Conservation (phyloP, 495 filamentous ascomycete genomes). For the Aspergillus mulundensis region DNA sequence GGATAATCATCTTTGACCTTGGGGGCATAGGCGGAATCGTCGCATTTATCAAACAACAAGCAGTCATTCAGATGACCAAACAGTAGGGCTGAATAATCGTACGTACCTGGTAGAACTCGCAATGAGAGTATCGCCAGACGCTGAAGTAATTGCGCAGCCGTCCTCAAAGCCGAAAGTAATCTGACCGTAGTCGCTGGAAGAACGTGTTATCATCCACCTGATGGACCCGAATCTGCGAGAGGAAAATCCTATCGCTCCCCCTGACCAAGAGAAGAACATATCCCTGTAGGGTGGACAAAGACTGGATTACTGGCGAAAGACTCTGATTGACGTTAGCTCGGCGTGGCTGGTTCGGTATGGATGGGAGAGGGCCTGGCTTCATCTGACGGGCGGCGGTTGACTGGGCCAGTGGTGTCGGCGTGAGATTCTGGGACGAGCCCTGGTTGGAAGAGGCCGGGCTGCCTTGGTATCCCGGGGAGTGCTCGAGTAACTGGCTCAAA, state of each 20-base stretch:
- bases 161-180: neutral
- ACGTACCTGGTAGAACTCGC: slow-evolving; percentile 2
- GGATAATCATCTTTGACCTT: neutral
- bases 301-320: neutral
- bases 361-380: no score
- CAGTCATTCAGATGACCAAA: neutral
- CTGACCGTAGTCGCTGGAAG: neutral
- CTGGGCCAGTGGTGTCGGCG: no score
- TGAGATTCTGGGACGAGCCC: no score
- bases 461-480: no score
- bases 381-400: no score
- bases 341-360: no score
- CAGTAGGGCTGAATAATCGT: neutral
- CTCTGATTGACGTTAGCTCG: neutral
- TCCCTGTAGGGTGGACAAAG: neutral
- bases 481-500: neutral
- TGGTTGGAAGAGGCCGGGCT: no score
- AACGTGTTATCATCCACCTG: neutral
- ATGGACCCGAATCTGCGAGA: neutral
- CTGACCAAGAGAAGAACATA: neutral
- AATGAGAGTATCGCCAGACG: slow-evolving; percentile 1
- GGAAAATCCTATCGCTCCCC: neutral
- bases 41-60: slow-evolving; percentile 1
- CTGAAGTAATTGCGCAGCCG: neutral
- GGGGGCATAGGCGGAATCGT: neutral